Conservation (phyloP, 495 filamentous ascomycete genomes). For the Aspergillus leporis region DNA sequence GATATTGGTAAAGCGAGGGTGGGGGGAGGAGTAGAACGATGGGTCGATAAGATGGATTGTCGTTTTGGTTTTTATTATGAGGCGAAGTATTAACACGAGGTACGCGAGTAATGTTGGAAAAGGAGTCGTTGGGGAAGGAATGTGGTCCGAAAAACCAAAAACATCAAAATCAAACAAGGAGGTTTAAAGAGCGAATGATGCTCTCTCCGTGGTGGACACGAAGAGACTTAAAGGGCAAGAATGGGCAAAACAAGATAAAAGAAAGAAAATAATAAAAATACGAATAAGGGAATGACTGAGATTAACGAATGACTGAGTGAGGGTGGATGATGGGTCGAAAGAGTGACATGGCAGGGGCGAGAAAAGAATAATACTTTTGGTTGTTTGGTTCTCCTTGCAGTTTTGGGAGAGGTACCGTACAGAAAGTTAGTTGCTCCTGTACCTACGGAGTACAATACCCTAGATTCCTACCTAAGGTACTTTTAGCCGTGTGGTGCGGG, state of each 20-base stretch:
- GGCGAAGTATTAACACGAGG: constrained; percentile 28
- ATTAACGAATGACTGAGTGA: constrained; percentile 44
- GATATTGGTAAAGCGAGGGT: neutral
- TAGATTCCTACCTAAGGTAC: no score
- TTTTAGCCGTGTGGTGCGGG: neutral
- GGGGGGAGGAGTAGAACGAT: neutral
- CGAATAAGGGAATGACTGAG: constrained; percentile 9
- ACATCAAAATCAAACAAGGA: constrained; percentile 25
- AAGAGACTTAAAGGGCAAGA: constrained; percentile 8
- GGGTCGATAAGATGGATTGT: neutral
- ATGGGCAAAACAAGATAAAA: constrained; percentile 7
- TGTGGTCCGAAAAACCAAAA: constrained; percentile 26
- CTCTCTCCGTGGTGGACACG: constrained; percentile 2
- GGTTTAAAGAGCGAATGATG: constrained; percentile 30
- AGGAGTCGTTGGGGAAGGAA: constrained; percentile 34
- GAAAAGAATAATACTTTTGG: neutral
- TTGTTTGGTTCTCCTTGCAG: constrained; percentile 4
- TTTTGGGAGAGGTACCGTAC: neutral
- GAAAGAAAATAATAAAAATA: neutral
- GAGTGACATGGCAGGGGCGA: constrained; percentile 31
- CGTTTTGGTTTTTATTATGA: neutral
- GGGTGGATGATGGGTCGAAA: constrained; percentile 28
- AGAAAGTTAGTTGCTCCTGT: no score
- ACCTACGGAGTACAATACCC: neutral
- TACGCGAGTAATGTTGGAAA: constrained; percentile 22